Percentiles rank a stretch among this genome's conserved stretches.
Evolutionary conservation across 2,329 filamentous ascomycete genomes (phyloP).

Genomic region (Trichoderma aggressivum): DNA sequence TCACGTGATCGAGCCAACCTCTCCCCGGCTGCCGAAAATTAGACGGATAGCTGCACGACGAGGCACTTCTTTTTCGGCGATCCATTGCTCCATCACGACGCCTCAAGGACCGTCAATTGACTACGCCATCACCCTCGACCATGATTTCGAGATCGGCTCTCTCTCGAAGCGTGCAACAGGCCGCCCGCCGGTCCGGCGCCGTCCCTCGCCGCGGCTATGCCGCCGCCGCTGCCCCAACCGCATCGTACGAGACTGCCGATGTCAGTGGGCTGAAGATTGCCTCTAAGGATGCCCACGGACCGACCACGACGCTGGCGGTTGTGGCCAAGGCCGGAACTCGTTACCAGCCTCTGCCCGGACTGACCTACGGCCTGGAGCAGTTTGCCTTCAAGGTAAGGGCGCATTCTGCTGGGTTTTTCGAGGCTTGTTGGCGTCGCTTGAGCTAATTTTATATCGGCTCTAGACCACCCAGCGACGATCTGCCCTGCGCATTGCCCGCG

Average conservation of each 20-base stretch:
- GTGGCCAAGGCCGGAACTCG: constrained; percentile 93
- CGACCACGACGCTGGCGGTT: constrained; percentile 85
- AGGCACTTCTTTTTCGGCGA: constrained; percentile 40
- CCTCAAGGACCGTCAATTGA: constrained; percentile 49
- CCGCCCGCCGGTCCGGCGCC: constrained; percentile 55
- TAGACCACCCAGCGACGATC: constrained; percentile 86
- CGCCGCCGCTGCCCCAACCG: constrained; percentile 56
- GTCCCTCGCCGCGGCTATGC: constrained; percentile 56
- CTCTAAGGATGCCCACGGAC: constrained; percentile 81
- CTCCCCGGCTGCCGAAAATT: constrained; percentile 40
- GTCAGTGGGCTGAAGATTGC: constrained; percentile 88
- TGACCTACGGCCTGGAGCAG: constrained; percentile 85
- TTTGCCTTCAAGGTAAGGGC: constrained; percentile 88
- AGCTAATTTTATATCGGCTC: constrained; percentile 46
- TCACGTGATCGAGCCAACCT: constrained; percentile 37
- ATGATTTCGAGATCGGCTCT: constrained; percentile 63
- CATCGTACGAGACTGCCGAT: constrained; percentile 85
- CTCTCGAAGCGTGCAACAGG: constrained; percentile 56
- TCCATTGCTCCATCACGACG: constrained; percentile 40
- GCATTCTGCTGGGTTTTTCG: constrained; percentile 12
- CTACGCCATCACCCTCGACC: constrained; percentile 54
- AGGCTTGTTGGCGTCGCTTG: constrained; percentile 22
- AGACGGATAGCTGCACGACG: constrained; percentile 41
- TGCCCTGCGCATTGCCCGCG: constrained; percentile 87
- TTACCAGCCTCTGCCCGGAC: constrained; percentile 84